A percentile compares a stretch with the other conserved stretches of the same genome.
phyloP scores from a whole-genome alignment of 1,139 yeast genomes.

The Kluyveromyces marxianus region DNA sequence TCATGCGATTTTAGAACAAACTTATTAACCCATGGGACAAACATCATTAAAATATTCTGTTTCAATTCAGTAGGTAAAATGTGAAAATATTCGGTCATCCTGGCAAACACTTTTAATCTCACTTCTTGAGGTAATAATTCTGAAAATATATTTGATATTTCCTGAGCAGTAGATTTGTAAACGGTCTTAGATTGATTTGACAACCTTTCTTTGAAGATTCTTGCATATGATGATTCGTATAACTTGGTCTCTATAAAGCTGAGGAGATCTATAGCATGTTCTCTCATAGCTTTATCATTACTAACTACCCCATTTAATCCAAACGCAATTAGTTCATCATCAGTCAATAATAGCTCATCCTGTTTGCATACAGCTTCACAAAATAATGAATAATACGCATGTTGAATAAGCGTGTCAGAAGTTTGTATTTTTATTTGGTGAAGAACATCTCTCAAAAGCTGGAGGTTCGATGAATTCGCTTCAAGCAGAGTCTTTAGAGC shows the following conservation, averaged over 20 bases:
- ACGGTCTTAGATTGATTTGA: constrained; percentile 31
- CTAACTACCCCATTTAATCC: constrained; percentile 30
- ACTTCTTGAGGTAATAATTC: constrained; percentile 29
- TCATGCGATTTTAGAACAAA: constrained; percentile 52
- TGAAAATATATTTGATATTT: constrained; percentile 31
- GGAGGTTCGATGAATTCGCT: constrained; percentile 49
- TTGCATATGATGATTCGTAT: constrained; percentile 30
- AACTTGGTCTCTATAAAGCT: constrained; percentile 29
- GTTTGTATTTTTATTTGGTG: constrained; percentile 61
- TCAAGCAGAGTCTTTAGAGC: constrained; percentile 64
- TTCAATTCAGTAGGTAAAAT: constrained; percentile 40
- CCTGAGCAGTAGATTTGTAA: constrained; percentile 31
- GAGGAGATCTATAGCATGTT: constrained; percentile 28
- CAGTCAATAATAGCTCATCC: constrained; percentile 25
- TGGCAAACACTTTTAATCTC: constrained; percentile 26
- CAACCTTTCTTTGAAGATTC: constrained; percentile 29
- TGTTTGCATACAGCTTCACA: constrained; percentile 43
- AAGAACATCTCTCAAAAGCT: constrained; percentile 56
- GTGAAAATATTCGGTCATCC: constrained; percentile 24
- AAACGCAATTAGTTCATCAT: constrained; percentile 29
- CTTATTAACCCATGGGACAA: constrained; percentile 86
- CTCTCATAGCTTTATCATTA: constrained; percentile 27
- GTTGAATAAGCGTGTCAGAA: constrained; percentile 44
- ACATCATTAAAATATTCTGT: constrained; percentile 69
- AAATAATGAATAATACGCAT: constrained; percentile 63